These are phyloP conservation scores for Boletus edulis DNA, from an alignment of 768 basidiomycete genomes.

Conservation along the genomic window DNA sequence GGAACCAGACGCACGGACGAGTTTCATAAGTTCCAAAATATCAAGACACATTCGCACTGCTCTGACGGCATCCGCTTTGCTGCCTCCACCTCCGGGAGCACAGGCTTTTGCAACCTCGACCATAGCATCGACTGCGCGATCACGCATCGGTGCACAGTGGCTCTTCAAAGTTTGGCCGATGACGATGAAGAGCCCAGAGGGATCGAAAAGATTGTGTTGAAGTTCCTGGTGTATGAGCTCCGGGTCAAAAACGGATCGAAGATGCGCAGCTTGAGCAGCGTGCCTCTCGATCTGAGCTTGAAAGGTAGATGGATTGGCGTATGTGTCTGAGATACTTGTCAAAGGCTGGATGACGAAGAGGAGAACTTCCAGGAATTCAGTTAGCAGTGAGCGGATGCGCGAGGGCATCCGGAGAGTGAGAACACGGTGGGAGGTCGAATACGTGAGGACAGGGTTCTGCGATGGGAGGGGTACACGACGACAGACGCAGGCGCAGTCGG, in stretches of 20 bases:
- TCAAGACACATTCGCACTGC: conserved; percentile 85
- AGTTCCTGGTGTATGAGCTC: conserved; percentile 81
- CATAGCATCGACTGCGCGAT: conserved; percentile 81
- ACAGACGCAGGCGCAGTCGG: conserved; percentile 55
- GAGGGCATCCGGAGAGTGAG: conserved; percentile 69
- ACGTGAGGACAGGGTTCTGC: conserved; percentile 41
- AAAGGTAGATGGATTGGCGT: conserved; percentile 56
- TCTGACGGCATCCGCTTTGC: conserved; percentile 61
- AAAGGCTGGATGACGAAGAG: conserved; percentile 83
- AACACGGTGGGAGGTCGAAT: conserved; percentile 41
- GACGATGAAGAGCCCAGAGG: conserved; percentile 70
- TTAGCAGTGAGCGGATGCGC: conserved; percentile 64
- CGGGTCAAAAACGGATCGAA: conserved; percentile 79
- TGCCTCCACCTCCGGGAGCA: conserved; percentile 52
- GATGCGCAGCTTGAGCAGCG: conserved; percentile 59
- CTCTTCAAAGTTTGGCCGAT: conserved; percentile 82
- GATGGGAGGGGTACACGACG: conserved; percentile 41
- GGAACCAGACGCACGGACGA: conserved; percentile 52
- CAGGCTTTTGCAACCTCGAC: conserved; percentile 63
- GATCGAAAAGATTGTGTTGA: conserved; percentile 72
- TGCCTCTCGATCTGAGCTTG: conserved; percentile 61
- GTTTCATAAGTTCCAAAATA: conserved; percentile 92
- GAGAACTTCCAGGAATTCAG: conserved; percentile 79
- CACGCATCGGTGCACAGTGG: conserved; percentile 93
- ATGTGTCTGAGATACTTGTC: conserved; percentile 56